Base-by-base conservation (phyloP, 2,329 filamentous ascomycete species). In the Tolypocladium paradoxum region DNA sequence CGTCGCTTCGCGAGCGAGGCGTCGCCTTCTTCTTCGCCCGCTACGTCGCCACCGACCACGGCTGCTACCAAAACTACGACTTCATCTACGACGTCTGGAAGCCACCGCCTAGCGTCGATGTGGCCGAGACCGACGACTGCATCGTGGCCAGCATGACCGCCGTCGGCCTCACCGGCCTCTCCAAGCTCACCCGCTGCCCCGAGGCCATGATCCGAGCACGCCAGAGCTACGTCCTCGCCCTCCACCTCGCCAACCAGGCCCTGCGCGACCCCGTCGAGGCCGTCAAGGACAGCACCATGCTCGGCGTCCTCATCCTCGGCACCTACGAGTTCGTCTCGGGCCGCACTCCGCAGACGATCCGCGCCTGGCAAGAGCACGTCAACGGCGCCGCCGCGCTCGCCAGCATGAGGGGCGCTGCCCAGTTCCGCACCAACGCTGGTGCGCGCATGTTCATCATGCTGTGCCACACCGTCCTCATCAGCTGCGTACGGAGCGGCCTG, bases 241-340 rank as follows among this genome's bases (percentile, higher is more conserved):
- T 81, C 1, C 68, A 69, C n/a, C 61, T 78, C 48, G 78, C 73
- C 8, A 79, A 79, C 50, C 62, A 66, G 20, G 76, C 77, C 2
- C 67, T 82, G n/a, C 64, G 67, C 47, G 64, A 75, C 51, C 71
- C 76, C 0, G 59, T 55, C 16, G 69, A 75, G 53, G 70, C 68
- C 11, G 61, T 70, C 60, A 76, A 73, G 58, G 75, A 75, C 56
- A 75, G 70, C 43, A 81, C 78, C 0, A 74, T 82, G 71, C 73
- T 76, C 34, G 73, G 69, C 0, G 73, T 81, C 18, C 68, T 81
- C 48, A 74, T 82, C 47, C 68, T 82, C 6, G 73, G 76, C 45
- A 74, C 78, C 5, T 82, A 76, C 56, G 78, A 81, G 62, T 76
- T 76, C 58, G 69, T 81, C 55, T 73, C 75, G 12, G 76, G 76